Evolutionary conservation across 352 stramenopile species (phyloP).

Genomic region (Phytophthora sansomeana): DNA sequence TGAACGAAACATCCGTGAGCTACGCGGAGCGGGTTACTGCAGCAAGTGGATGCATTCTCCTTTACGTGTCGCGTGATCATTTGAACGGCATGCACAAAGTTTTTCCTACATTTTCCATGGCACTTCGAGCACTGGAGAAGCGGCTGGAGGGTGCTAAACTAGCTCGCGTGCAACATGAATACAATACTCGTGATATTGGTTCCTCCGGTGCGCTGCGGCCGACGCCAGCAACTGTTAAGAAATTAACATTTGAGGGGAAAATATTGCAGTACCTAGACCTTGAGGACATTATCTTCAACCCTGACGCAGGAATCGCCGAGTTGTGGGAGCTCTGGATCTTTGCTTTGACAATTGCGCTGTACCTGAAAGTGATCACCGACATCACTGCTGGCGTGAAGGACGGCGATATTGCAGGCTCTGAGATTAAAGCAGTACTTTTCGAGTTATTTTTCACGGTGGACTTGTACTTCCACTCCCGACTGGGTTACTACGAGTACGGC

Average conservation of each 20-base stretch:
- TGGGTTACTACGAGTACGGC: conserved; percentile 71
- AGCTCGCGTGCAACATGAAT: conserved; percentile 43
- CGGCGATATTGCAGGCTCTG: conserved; percentile 12
- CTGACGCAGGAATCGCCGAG: conserved; percentile 33
- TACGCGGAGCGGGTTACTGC: conserved; percentile 66
- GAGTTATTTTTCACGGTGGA: conserved; percentile 59
- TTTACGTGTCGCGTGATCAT: conserved; percentile 63
- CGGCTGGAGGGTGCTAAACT: conserved; percentile 58
- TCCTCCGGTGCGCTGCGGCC: background rate
- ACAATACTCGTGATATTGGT: conserved; percentile 7
- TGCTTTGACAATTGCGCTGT: conserved; percentile 37
- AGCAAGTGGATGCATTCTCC: conserved; percentile 62
- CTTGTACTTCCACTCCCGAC: conserved; percentile 52
- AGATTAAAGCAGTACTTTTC: conserved; percentile 41
- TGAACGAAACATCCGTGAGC: conserved; percentile 63
- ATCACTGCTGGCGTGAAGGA: conserved; percentile 36
- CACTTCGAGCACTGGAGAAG: conserved; percentile 64
- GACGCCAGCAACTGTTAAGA: conserved; percentile 2
- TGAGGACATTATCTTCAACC: conserved; percentile 51
- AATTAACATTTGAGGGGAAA: conserved; percentile 35
- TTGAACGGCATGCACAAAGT: conserved; percentile 65
- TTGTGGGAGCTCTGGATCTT: conserved; percentile 47
- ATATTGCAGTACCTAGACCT: conserved; percentile 43
- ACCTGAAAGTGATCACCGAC: conserved; percentile 49
- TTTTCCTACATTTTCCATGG: conserved; percentile 70